Base-by-base conservation (phyloP, 306 rosid genomes). In the Quercus rubra region DNA sequence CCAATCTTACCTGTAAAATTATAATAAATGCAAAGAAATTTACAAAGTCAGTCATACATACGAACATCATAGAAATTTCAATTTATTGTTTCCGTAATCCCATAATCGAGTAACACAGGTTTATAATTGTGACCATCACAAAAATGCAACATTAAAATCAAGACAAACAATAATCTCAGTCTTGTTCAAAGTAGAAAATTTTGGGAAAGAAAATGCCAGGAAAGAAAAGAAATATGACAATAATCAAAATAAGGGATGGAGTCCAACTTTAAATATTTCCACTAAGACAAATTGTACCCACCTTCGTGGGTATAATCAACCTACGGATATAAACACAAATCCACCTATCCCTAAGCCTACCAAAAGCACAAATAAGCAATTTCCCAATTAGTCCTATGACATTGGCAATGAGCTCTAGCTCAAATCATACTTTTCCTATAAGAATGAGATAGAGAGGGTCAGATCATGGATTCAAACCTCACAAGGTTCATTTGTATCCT, bases 1-100 rank as follows among this genome's bases (percentile, higher is more conserved):
- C 99, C 59, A 91, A 89, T 82, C 59, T 89, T 79, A 95, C 64
- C 99, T 95, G 92, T 85, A 90, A 55, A 82, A 85, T 72, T 55
- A 52, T 57, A 80, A 74, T 78, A 30, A 38, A 80, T 1, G 38
- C 20, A 69, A 70, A 74, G 28, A 55, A 76, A 73, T 84, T 84
- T 6, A 38, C 43, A 38, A 38, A 85, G 78, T 6, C 64, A 71
- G 19, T 31, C 61, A 21, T 10, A 27, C 23, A 57, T 21, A 62
- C 61, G 43, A 63, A 43, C 61, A 78, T 69, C 67, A 19, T 43
- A 74, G 27, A 18, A 21, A 57, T 63, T 63, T 2, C 6, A 13
- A 12, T 28, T 63, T 63, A 25, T 15, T 46, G 4, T 12, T 63
- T 28, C 20, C 14, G 13, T 7, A 13, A 63, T 63, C 35, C 35